phyloP scores from a whole-genome alignment of 257 asterid species.

The Paulownia fortunei region DNA sequence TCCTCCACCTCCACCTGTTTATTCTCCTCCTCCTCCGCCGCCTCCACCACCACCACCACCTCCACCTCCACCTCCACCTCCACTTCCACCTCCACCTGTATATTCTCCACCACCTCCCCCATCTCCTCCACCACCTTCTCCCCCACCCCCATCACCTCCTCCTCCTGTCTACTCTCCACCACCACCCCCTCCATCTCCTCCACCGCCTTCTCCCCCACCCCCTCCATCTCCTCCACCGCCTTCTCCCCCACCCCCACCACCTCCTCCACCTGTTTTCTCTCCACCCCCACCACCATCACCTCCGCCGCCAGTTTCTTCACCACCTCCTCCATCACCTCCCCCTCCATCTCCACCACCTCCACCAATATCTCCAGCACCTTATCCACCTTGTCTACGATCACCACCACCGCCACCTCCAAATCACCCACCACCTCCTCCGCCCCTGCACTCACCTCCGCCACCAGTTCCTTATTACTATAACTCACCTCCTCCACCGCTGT shows the following conservation, averaged over 20 bases:
- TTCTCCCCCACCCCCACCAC: constrained; percentile 33
- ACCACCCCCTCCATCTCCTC: too few relatives aligned
- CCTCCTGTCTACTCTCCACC: too few relatives aligned
- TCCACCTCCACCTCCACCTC: too few relatives aligned
- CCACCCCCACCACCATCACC: too few relatives aligned
- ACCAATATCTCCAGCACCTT: constrained; percentile 32
- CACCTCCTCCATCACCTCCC: too few relatives aligned
- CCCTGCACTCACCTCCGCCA: constrained; percentile 45
- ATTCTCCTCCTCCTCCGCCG: too few relatives aligned
- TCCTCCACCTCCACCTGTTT: too few relatives aligned
- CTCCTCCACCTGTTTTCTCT: too few relatives aligned
- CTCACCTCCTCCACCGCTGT: constrained; percentile 44
- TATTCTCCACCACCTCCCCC: constrained; percentile 39
- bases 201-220: constrained; percentile 40
- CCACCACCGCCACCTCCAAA: constrained; percentile 43
- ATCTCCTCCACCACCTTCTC: constrained; percentile 42
- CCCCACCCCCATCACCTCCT: too few relatives aligned
- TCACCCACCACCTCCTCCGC: constrained; percentile 45
- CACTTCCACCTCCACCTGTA: constrained; percentile 32
- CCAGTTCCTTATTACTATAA: constrained; percentile 43
- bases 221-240: constrained; percentile 66
- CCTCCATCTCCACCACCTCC: constrained; percentile 42
- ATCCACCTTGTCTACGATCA: constrained; percentile 37
- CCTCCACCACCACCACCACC: too few relatives aligned
- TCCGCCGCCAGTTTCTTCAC: too few relatives aligned